phyloP scores from a whole-genome alignment of 148 eudicot genomes.

The Oxyria digyna region DNA sequence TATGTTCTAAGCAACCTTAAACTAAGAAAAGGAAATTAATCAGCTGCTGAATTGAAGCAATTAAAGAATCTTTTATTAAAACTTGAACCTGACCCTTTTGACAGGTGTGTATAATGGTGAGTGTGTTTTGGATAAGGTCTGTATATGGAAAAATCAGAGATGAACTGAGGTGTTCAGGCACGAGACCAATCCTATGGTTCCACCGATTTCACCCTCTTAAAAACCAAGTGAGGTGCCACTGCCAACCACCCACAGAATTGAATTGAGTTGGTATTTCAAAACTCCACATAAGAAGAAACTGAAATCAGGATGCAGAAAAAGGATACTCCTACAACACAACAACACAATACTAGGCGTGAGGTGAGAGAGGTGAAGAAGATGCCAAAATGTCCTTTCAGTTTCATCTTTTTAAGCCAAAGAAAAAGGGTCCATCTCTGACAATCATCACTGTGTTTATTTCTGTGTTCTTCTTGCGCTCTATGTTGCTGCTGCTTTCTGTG shows the following conservation, averaged over 20 bases:
- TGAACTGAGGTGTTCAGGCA: not conserved
- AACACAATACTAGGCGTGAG: not conserved
- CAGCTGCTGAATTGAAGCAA: no score
- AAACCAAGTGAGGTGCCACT: not conserved
- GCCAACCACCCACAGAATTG: conserved; percentile 4
- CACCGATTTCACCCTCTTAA: not conserved
- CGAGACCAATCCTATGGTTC: not conserved
- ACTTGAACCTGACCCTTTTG: no score
- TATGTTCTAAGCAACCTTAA: no score
- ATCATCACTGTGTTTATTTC: conserved; percentile 1
- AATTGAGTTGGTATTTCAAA: not conserved
- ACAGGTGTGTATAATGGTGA: no score
- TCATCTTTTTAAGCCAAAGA: not conserved
- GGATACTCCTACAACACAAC: no score
- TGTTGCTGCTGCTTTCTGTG: not conserved
- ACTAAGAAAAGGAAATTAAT: not conserved
- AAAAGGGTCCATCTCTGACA: not conserved
- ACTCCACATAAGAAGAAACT: conserved; percentile 7
- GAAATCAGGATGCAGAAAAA: not conserved
- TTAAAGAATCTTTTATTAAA: no score
- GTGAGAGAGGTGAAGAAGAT: not conserved
- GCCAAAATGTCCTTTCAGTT: conserved; percentile 7
- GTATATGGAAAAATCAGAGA: not conserved
- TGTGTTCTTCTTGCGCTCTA: not conserved
- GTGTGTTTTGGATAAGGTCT: conserved; percentile 4